Evolutionary conservation across 371 early-diverging fungal genomes (phyloP).

Genomic region (Apophysomyces sp.): DNA sequence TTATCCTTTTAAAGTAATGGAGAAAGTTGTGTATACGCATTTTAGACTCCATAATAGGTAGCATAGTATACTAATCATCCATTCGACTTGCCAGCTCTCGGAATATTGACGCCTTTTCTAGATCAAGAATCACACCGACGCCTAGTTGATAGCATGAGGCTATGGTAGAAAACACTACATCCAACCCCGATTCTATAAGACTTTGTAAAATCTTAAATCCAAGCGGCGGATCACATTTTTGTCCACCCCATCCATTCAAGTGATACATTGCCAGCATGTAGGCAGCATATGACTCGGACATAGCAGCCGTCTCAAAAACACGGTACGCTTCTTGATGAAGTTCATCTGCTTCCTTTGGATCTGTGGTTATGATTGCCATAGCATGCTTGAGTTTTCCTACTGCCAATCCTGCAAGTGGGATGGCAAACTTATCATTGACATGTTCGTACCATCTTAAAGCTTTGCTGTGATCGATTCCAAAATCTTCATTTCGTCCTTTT

Average conservation of each 20-base stretch:
- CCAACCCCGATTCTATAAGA: conserved; percentile 10
- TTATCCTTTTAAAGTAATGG: too few relatives aligned
- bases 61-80: too few relatives aligned
- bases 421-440: conserved; percentile 2
- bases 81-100: too few relatives aligned
- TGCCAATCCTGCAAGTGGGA: conserved; percentile 18
- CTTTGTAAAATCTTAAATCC: conserved; percentile 12
- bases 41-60: too few relatives aligned
- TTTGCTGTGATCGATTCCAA: background rate
- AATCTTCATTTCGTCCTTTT: conserved; percentile 9
- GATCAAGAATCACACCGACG: conserved; percentile 13
- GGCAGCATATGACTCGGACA: conserved; percentile 4
- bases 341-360: background rate
- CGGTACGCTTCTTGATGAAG: conserved; percentile 12
- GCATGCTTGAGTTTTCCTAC: conserved; percentile 18
- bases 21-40: too few relatives aligned
- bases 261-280: conserved; percentile 24
- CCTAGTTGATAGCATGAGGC: conserved; percentile 24
- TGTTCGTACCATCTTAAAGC: conserved; percentile 15
- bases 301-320: conserved; percentile 7
- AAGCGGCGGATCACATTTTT: conserved; percentile 2
- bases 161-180: conserved; percentile 9
- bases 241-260: conserved; percentile 19
- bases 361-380: background rate
- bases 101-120: conserved; percentile 1